Base-by-base conservation (phyloP, 345 rosid species). In the Jatropha curcas region DNA sequence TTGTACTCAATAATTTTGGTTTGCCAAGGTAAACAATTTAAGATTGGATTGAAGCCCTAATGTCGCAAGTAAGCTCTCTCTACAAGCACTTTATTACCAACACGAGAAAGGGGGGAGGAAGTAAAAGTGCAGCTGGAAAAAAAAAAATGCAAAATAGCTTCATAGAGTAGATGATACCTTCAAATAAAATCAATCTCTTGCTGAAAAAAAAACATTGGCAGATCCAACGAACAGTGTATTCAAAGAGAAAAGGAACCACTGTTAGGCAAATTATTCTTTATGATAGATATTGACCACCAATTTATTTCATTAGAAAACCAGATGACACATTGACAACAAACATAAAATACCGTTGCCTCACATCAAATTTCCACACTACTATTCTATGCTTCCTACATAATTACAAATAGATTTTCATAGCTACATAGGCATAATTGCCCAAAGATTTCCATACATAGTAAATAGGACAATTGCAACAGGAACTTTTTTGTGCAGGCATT, bases 171-270 rank as follows among this genome's bases (percentile, higher is more conserved):
- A 72, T 60, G 56, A 39, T 88, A 95, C 99, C 99, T 95, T 95
- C 79, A 95, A 77, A 68, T n/a, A n/a, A 95, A 78, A 83, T 96
- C 99, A 79, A 96, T 96, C 82, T 96, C 99, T 96, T 93, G 99
- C 99, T 96, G 94, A 76, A n/a, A n/a, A n/a, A n/a, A n/a, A n/a
- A 79, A 37, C 70, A 74, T 58, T 67, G 71, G 74, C 19, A 27
- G 69, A 68, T 74, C 76, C 85, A 86, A 71, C 66, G 48, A 70
- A 39, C 37, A 75, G 61, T 30, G 27, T 35, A 79, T 27, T n/a
- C 67, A 74, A 82, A 67, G 80, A 63, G 73, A 77, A 82, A 80
- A 75, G 79, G 25, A 76, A 53, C 55, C 80, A 69, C 19, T 71
- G 76, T 87, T 70, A 85, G 86, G 71, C 57, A 88, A 70, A 51